phyloP scores from a whole-genome alignment of 2,329 filamentous ascomycete genomes.

The Fusarium sp. region DNA sequence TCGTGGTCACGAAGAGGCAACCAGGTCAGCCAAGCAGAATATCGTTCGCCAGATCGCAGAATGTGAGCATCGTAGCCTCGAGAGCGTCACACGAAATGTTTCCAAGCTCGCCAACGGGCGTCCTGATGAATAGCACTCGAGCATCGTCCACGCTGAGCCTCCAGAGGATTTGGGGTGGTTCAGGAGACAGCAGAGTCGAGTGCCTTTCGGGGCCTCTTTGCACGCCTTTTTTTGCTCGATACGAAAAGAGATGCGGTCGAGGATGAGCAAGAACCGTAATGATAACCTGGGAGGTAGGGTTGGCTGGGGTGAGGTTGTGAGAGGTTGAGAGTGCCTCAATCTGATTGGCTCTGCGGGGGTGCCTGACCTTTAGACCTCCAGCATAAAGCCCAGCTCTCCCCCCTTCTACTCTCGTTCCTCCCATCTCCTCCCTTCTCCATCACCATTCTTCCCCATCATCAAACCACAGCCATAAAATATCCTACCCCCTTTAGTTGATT shows the following conservation, averaged over 20 bases:
- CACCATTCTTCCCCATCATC: slow-evolving; percentile 26
- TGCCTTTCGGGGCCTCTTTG: not conserved
- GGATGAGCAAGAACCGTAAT: not conserved
- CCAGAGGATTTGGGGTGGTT: not conserved
- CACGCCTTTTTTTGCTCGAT: not conserved
- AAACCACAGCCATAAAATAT: slow-evolving; percentile 11
- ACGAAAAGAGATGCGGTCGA: not conserved
- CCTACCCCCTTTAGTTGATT: slow-evolving; percentile 3
- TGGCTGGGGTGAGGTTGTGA: slow-evolving; percentile 36
- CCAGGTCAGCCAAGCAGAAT: not conserved
- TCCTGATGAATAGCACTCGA: not conserved
- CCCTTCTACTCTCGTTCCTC: slow-evolving; percentile 22
- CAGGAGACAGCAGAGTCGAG: not conserved
- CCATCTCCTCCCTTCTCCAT: slow-evolving; percentile 32
- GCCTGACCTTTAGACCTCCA: slow-evolving; percentile 3
- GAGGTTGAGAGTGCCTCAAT: slow-evolving; percentile 22
- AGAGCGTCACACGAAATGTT: not conserved
- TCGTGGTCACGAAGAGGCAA: not conserved
- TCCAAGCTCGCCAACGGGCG: not conserved
- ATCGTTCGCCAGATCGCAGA: not conserved
- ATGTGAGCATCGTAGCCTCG: not conserved
- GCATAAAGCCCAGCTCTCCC: slow-evolving; percentile 37
- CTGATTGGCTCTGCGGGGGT: slow-evolving; percentile 37
- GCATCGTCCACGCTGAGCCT: not conserved
- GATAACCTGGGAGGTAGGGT: slow-evolving; percentile 8